These are phyloP conservation scores for Cystobasidium pallidum DNA, from an alignment of 1,284 basidiomycete genomes.

Conservation along the genomic window DNA sequence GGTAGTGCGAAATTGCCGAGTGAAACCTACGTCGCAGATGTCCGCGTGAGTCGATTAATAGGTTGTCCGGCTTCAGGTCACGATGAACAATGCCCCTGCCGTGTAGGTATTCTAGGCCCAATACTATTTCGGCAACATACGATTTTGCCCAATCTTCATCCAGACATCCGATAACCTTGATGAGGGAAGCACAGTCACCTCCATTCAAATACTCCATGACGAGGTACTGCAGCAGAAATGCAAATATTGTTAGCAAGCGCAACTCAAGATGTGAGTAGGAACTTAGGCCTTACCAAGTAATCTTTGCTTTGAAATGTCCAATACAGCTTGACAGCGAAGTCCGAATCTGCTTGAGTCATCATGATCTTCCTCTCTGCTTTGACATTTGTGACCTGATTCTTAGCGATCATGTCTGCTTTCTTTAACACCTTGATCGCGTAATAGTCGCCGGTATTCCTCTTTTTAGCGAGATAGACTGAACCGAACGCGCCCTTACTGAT, in stretches of 20 bases:
- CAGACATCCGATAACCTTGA: slow-evolving; percentile 90
- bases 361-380: slow-evolving; percentile 99
- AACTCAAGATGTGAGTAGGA: too few species aligned
- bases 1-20: not conserved
- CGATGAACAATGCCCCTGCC: slow-evolving; percentile 93
- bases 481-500: slow-evolving; percentile 99
- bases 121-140: slow-evolving; percentile 92
- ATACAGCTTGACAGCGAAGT: slow-evolving; percentile 68
- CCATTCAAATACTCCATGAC: slow-evolving; percentile 70
- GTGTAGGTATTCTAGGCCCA: slow-evolving; percentile 94
- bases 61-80: slow-evolving; percentile 96
- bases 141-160: slow-evolving; percentile 96
- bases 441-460: slow-evolving; percentile 96
- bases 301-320: slow-evolving; percentile 60
- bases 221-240: slow-evolving; percentile 52
- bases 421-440: slow-evolving; percentile 99
- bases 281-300: slow-evolving; percentile 51
- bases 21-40: slow-evolving; percentile 71
- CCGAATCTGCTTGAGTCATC: slow-evolving; percentile 98
- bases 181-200: slow-evolving; percentile 93
- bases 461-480: slow-evolving; percentile 96
- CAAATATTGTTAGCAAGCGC: not conserved
- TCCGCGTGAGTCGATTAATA: slow-evolving; percentile 93
- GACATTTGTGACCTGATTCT: slow-evolving; percentile 99
- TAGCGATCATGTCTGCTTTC: slow-evolving; percentile 99